These are phyloP conservation scores for Candida corydali DNA, from an alignment of 805 yeast species.

Conservation along the genomic window DNA sequence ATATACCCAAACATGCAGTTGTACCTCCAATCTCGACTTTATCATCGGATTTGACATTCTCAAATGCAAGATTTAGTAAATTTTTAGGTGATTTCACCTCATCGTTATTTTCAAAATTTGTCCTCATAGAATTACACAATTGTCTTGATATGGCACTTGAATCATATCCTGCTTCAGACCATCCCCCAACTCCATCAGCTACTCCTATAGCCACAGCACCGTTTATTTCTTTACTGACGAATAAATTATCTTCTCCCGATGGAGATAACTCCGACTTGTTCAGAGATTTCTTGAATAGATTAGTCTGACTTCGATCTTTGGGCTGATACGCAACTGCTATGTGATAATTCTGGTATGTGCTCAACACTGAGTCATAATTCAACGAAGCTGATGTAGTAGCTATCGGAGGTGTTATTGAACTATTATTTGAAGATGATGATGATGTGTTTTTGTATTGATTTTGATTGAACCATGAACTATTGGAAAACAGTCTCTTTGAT, in stretches of 20 bases:
- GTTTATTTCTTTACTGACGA: constrained; percentile 42
- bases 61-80: constrained; percentile 55
- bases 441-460: constrained; percentile 12
- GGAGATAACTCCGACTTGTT: constrained; percentile 42
- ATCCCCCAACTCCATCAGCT: constrained; percentile 97
- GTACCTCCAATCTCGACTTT: constrained; percentile 87
- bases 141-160: constrained; percentile 84
- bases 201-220: constrained; percentile 64
- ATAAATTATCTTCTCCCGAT: constrained; percentile 75
- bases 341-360: constrained; percentile 37
- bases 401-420: constrained; percentile 15
- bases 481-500: constrained; percentile 2
- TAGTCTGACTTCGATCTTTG: constrained; percentile 54
- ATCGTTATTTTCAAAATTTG: constrained; percentile 20
- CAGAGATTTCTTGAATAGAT: constrained; percentile 31
- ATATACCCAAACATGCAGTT: constrained; percentile 81
- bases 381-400: constrained; percentile 17
- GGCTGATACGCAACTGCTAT: constrained; percentile 73
- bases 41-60: constrained; percentile 46
- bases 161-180: constrained; percentile 90
- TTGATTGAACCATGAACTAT: constrained; percentile 5
- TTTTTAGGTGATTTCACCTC: constrained; percentile 34
- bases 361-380: constrained; percentile 16
- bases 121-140: constrained; percentile 55
- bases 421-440: constrained; percentile 11